phyloP scores from a whole-genome alignment of 2,329 filamentous ascomycete genomes.

The Aureobasidium musti region DNA sequence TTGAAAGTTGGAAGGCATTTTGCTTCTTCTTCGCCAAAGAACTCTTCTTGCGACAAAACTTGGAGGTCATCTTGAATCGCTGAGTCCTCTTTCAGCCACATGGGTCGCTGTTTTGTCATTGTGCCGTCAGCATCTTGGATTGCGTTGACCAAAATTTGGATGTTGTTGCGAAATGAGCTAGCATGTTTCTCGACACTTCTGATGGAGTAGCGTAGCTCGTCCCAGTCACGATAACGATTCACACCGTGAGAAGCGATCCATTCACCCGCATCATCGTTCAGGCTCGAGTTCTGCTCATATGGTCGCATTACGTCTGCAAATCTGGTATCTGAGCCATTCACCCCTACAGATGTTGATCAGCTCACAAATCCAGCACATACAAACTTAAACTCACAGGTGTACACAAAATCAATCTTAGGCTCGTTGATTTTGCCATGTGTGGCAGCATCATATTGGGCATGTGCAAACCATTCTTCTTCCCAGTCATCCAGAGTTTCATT shows the following conservation, averaged over 20 bases:
- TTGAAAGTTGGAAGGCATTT: conserved; percentile 51
- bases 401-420: conserved; percentile 50
- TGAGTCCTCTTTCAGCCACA: conserved; percentile 44
- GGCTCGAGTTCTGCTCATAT: conserved; percentile 46
- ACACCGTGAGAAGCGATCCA: conserved; percentile 48
- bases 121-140: conserved; percentile 34
- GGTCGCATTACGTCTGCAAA: conserved; percentile 44
- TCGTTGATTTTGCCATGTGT: conserved; percentile 42
- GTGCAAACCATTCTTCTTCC: conserved; percentile 49
- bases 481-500: conserved; percentile 46
- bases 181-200: conserved; percentile 48
- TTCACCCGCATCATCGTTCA: conserved; percentile 47
- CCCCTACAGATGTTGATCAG: conserved; percentile 38
- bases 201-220: conserved; percentile 50
- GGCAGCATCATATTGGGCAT: conserved; percentile 41
- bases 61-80: conserved; percentile 41
- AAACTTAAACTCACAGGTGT: conserved; percentile 39
- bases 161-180: conserved; percentile 47
- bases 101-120: conserved; percentile 41
- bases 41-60: conserved; percentile 46
- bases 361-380: too few species aligned
- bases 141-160: conserved; percentile 50
- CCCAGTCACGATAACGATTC: conserved; percentile 51
- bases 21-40: conserved; percentile 45
- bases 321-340: conserved; percentile 48